Conservation (phyloP, 106 monocot species). For the Iris macrosiphon region DNA sequence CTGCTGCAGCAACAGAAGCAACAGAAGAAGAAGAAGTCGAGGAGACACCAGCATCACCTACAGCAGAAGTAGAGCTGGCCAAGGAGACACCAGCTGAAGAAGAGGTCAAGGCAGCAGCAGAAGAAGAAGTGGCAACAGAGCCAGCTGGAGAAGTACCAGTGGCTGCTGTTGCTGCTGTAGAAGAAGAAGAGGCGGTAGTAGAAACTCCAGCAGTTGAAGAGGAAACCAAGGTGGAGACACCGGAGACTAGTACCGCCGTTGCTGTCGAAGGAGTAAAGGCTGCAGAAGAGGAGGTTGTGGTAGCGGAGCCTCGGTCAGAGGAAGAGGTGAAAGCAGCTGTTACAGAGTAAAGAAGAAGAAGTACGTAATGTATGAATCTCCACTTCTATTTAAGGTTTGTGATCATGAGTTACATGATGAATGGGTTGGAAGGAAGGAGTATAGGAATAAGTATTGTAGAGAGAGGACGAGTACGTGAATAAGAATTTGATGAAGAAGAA, state of each 20-base stretch:
- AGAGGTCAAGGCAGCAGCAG: not conserved
- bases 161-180: not conserved
- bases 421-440: no score
- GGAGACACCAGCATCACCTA: not conserved
- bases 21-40: not conserved
- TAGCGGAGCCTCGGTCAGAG: not conserved
- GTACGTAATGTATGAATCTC: not conserved
- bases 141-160: not conserved
- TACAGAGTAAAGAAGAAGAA: not conserved
- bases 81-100: constrained; percentile 1
- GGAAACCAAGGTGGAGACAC: not conserved
- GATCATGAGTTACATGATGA: no score
- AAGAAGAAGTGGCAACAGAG: not conserved
- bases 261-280: not conserved
- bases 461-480: no score
- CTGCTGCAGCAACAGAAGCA: not conserved
- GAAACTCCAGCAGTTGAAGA: not conserved
- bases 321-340: not conserved
- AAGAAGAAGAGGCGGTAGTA: not conserved
- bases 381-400: no score
- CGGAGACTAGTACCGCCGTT: no score
- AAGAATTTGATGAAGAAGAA: no score
- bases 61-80: not conserved
- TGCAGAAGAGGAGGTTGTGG: not conserved
- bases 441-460: no score